Evolutionary conservation across 2,329 filamentous ascomycete genomes (phyloP).

Genomic region (Xylaria arbuscula): DNA sequence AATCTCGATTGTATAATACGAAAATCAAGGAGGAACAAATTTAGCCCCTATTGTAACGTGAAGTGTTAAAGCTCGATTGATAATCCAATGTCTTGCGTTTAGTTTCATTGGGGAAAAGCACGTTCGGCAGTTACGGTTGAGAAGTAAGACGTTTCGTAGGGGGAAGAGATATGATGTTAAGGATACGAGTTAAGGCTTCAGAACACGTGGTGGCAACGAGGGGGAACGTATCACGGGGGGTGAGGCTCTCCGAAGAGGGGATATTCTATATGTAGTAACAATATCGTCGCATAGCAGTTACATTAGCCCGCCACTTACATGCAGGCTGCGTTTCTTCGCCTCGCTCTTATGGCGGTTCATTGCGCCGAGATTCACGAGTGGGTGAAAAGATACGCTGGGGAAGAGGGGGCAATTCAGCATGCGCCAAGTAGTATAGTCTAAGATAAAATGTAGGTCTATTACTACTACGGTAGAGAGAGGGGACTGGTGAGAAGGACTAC

Average conservation of each 20-base stretch:
- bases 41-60: neutral
- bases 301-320: slow-evolving; percentile 23
- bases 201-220: slow-evolving; percentile 14
- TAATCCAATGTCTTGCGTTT: neutral
- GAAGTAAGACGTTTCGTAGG: neutral
- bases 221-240: slow-evolving; percentile 17
- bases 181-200: slow-evolving; percentile 6
- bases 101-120: neutral
- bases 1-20: neutral
- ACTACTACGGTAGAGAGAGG: neutral
- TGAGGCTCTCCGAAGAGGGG: slow-evolving; percentile 24
- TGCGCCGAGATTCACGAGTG: slow-evolving; percentile 1
- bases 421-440: neutral
- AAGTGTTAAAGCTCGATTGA: neutral
- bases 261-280: slow-evolving; percentile 37
- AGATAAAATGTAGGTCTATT: slow-evolving; percentile 9
- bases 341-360: slow-evolving; percentile 17
- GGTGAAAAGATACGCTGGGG: slow-evolving; percentile 14
- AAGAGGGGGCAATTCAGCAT: slow-evolving; percentile 2
- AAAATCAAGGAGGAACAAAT: neutral
- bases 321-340: slow-evolving; percentile 29
- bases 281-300: slow-evolving; percentile 23
- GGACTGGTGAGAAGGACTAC: neutral
- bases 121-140: neutral
- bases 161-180: neutral